Evolutionary conservation across 129 eudicot species (phyloP), one percentile per base, ranked within the genome.

Genomic region (Kitagawia praeruptora): DNA sequence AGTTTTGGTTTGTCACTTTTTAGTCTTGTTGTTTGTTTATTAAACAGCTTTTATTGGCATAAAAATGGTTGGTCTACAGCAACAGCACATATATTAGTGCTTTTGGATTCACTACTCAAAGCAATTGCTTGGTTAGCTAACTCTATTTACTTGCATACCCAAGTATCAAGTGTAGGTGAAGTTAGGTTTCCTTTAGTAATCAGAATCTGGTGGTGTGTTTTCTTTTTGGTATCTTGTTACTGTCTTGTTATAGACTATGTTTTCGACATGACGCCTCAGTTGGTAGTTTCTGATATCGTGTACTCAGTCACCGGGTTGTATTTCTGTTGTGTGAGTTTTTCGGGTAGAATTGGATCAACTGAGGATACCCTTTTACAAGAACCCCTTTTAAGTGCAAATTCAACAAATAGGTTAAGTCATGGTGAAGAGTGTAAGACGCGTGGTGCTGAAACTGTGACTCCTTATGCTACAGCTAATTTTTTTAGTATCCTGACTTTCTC

Each of bases 181-280:
- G 37, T 14, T 12, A 90, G 72, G 74, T 90, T 85, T 45, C 98
- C 97, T 0, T 81, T 86, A 11, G 80, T 86, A 4, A 75, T 95
- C 27, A 92, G 99, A 81, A 66, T 86, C 9, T 95, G 93, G 97
- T 95, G 94, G 96, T 86, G 79, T 12, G 74, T 87, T 80, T 92
- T 90, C 84, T 82, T 92, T 69, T 48, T 76, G 14, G 40, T 87
- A 2, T 90, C 92, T 78, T 86, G 90, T 80, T 92, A 85, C 77
- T 86, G 85, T 47, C 82, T 89, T 71, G 88, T 87, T 42, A 76
- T 78, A n/a, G 95, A 95, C 85, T 79, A 79, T 63, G 44, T 87
- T 78, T 83, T 72, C 75, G 78, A 81, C 64, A 49, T 70, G 78
- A 72, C 79, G n/a, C 18, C 70, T 77, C 88, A 70, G n/a, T 81